phyloP scores from a whole-genome alignment of 2,329 filamentous ascomycete genomes.

The Pseudogymnoascus sp. region DNA sequence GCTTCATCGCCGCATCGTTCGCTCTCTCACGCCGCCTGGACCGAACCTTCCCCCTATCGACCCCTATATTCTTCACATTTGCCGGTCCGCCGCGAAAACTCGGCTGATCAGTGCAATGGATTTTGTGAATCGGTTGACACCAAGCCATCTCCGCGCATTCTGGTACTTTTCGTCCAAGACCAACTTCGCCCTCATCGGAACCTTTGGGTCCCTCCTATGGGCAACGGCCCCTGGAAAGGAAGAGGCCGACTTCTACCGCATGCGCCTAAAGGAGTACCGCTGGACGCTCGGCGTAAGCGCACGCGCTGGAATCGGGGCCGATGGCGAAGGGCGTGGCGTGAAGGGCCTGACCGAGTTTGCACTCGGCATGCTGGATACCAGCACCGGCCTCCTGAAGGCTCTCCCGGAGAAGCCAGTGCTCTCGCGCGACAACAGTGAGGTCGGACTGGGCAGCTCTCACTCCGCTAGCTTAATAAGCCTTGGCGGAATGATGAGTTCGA shows the following conservation, averaged over 20 bases:
- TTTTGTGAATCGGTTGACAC: constrained; percentile 86
- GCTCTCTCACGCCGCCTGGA: constrained; percentile 54
- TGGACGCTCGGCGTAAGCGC: constrained; percentile 88
- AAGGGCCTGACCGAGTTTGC: constrained; percentile 58
- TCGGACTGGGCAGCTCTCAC: constrained; percentile 1
- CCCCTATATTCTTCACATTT: constrained; percentile 82
- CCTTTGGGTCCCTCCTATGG: constrained; percentile 84
- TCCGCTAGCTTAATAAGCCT: neutral
- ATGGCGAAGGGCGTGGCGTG: constrained; percentile 36
- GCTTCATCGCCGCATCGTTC: constrained; percentile 82
- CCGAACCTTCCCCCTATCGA: constrained; percentile 43
- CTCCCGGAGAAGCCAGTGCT: constrained; percentile 64
- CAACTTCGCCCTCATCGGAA: constrained; percentile 91
- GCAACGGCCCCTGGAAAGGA: constrained; percentile 80
- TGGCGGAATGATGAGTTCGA: constrained; percentile 8
- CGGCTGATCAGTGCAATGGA: constrained; percentile 94
- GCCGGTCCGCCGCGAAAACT: constrained; percentile 86
- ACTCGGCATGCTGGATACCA: constrained; percentile 70
- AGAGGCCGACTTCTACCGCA: constrained; percentile 87
- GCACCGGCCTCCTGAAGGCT: constrained; percentile 58
- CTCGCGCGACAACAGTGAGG: constrained; percentile 38
- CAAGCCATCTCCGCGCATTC: constrained; percentile 78
- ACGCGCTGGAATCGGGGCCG: constrained; percentile 47
- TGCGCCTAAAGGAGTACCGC: constrained; percentile 77
- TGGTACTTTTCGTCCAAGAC: constrained; percentile 86